These are phyloP conservation scores for Cryomyces minteri DNA, from an alignment of 495 filamentous ascomycete species.

Conservation along the genomic window DNA sequence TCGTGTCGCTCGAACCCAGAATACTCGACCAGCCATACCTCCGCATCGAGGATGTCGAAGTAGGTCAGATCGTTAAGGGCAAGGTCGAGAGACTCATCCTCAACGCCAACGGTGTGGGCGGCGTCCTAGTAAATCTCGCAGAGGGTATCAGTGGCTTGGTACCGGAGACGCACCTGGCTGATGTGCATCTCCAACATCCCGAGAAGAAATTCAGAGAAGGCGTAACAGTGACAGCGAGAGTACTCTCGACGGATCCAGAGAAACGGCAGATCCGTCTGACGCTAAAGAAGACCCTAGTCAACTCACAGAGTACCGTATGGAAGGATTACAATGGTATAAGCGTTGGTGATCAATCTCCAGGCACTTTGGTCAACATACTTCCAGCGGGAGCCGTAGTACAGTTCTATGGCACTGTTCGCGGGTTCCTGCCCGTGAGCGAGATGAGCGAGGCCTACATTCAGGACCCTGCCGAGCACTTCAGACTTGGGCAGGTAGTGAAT, in stretches of 20 bases:
- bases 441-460: slow-evolving; percentile 96
- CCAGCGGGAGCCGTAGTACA: slow-evolving; percentile 72
- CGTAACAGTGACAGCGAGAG: slow-evolving; percentile 59
- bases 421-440: slow-evolving; percentile 78
- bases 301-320: slow-evolving; percentile 61
- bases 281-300: slow-evolving; percentile 83
- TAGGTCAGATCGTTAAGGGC: slow-evolving; percentile 69
- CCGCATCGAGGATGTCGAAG: slow-evolving; percentile 66
- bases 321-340: slow-evolving; percentile 51
- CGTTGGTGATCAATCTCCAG: slow-evolving; percentile 55
- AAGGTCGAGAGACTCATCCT: slow-evolving; percentile 70
- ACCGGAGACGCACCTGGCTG: slow-evolving; percentile 71
- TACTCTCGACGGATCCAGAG: slow-evolving; percentile 59
- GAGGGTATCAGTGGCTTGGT: slow-evolving; percentile 79
- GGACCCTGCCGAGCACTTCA: slow-evolving; percentile 77
- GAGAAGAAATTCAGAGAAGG: slow-evolving; percentile 93
- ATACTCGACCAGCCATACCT: slow-evolving; percentile 79
- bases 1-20: slow-evolving; percentile 65
- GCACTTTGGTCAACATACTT: slow-evolving; percentile 67
- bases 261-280: slow-evolving; percentile 75
- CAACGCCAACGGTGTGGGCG: slow-evolving; percentile 51
- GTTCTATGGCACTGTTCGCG: slow-evolving; percentile 69
- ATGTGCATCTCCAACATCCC: slow-evolving; percentile 73
- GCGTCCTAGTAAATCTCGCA: slow-evolving; percentile 62
- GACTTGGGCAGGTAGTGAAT: slow-evolving; percentile 73